These are phyloP conservation scores for Conringia planisiliqua DNA, from an alignment of 345 rosid genomes.

Conservation along the genomic window DNA sequence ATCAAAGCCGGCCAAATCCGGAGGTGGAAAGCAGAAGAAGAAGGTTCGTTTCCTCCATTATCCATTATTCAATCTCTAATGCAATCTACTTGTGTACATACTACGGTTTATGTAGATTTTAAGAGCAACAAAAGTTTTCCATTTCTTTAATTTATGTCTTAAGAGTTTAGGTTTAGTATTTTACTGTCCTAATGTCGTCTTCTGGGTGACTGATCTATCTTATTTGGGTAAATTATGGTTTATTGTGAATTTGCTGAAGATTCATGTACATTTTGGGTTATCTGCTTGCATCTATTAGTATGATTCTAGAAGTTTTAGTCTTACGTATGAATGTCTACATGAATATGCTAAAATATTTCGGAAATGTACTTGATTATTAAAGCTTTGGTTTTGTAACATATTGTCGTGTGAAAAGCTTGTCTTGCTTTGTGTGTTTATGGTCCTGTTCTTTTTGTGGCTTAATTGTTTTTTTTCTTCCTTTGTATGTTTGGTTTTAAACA, in stretches of 20 bases:
- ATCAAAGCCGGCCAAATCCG: slow-evolving; percentile 53
- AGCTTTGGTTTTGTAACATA: neutral
- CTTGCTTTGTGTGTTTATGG: neutral
- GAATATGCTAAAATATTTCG: neutral
- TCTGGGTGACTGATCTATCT: neutral
- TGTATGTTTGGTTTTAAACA: neutral
- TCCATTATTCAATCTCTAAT: neutral
- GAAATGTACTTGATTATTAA: neutral
- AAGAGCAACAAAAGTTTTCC: neutral
- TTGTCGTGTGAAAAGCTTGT: neutral
- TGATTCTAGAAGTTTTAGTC: neutral
- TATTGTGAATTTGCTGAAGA: neutral
- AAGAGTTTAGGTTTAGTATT: neutral
- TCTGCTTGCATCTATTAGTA: neutral
- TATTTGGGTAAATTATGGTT: no score
- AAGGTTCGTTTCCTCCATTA: slow-evolving; percentile 27
- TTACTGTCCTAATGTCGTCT: neutral
- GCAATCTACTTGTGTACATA: neutral
- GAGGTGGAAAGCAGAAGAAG: slow-evolving; percentile 59
- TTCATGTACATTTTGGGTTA: neutral
- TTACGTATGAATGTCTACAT: neutral
- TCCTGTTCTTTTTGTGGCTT: neutral
- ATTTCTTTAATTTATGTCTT: neutral
- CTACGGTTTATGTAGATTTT: neutral
- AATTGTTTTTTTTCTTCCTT: neutral